Conservation (phyloP, 176 grass and related monocot species). For the Carex cristatella region DNA sequence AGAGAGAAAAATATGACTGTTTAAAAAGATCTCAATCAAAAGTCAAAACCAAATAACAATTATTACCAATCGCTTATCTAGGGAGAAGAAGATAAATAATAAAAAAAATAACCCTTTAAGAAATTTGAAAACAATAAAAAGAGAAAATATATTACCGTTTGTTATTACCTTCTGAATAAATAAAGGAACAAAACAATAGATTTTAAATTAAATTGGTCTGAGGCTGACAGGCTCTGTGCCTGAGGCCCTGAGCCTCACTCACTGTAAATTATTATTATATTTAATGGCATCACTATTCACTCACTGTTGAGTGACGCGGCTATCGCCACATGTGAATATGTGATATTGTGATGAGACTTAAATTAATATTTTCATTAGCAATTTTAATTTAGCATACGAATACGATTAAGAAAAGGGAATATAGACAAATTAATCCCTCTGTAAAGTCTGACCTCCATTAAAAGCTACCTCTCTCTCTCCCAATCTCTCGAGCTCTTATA, state of each 20-base stretch:
- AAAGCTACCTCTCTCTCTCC: neutral
- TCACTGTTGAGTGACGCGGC: neutral
- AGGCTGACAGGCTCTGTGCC: neutral
- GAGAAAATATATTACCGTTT: neutral
- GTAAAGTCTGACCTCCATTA: conserved; percentile 25
- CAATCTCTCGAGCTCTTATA: neutral
- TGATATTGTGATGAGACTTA: neutral
- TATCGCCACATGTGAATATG: neutral
- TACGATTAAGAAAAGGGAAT: conserved; percentile 7
- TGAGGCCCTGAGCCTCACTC: too few species aligned
- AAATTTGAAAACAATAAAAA: neutral
- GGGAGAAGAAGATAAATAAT: too few species aligned
- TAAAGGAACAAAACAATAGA: too few species aligned
- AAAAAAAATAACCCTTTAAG: too few species aligned
- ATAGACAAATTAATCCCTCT: conserved; percentile 27
- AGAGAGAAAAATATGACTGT: too few species aligned
- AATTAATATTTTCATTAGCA: neutral
- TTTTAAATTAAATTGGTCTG: conserved; percentile 2
- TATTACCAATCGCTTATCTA: too few species aligned
- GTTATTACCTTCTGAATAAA: neutral
- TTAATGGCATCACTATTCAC: neutral
- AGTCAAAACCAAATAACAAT: too few species aligned
- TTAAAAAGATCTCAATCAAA: too few species aligned
- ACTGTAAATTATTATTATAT: neutral
- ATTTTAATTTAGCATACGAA: neutral